These are phyloP conservation scores for Ganoderma leucocontextum DNA, from an alignment of 1,284 basidiomycete genomes.

Conservation along the genomic window DNA sequence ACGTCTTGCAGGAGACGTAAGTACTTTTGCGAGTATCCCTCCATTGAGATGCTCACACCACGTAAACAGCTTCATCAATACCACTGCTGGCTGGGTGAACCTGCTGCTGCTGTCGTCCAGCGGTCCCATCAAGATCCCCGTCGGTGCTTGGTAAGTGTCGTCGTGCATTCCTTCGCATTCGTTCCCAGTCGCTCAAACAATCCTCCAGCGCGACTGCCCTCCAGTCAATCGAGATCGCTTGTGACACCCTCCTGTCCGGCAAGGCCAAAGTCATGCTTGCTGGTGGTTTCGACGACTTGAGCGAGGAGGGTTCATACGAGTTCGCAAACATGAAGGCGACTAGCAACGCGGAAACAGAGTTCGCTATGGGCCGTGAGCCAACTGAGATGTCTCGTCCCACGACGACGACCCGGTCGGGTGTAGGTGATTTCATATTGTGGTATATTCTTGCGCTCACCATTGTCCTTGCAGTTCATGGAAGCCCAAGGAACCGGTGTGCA, in stretches of 20 bases:
- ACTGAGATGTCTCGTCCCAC: conserved; percentile 98
- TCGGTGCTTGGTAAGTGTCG: conserved; percentile 88
- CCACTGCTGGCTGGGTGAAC: conserved; percentile 98
- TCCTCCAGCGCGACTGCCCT: conserved; percentile 87
- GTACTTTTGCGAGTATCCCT: conserved; percentile 42
- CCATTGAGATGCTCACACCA: conserved; percentile 29
- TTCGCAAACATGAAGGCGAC: conserved; percentile 99
- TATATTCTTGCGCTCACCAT: conserved; percentile 23
- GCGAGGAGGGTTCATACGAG: conserved; percentile 96
- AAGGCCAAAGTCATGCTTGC: conserved; percentile 99
- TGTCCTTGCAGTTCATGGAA: conserved; percentile 85
- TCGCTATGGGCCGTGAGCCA: conserved; percentile 98
- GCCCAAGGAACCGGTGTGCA: conserved; percentile 97
- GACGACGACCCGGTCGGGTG: conserved; percentile 93
- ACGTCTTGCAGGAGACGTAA: conserved; percentile 97
- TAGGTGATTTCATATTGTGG: conserved; percentile 46
- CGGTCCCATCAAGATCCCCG: conserved; percentile 98
- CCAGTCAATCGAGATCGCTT: conserved; percentile 98
- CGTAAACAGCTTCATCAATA: conserved; percentile 88
- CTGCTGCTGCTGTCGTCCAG: conserved; percentile 92
- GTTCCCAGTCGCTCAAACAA: conserved; percentile 16
- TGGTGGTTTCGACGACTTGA: conserved; percentile 98
- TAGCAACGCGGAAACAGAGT: conserved; percentile 95
- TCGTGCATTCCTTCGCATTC: neutral
- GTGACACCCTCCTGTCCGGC: conserved; percentile 91